Evolutionary conservation across 2,329 filamentous ascomycete genomes (phyloP).

Genomic region (Pyrenophora tritici-repentis): DNA sequence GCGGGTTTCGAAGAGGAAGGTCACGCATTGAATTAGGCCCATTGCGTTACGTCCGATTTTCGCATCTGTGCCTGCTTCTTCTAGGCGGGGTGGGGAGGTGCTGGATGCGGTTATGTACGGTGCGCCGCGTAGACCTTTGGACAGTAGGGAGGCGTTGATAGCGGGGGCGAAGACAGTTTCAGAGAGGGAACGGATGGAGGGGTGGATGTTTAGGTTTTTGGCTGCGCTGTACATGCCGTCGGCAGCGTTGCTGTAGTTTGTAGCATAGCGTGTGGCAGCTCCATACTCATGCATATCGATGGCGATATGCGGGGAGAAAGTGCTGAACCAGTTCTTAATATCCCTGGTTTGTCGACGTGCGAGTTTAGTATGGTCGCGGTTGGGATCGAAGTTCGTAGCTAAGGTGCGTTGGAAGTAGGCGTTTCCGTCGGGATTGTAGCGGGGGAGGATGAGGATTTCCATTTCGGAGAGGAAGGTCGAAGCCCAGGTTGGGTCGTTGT

Average conservation of each 20-base stretch:
- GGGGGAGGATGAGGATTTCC: conserved; percentile 43
- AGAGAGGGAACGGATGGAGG: conserved; percentile 39
- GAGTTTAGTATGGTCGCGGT: conserved; percentile 47
- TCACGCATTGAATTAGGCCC: conserved; percentile 43
- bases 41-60: conserved; percentile 47
- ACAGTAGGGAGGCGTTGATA: conserved; percentile 36
- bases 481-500: conserved; percentile 40
- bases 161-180: conserved; percentile 42
- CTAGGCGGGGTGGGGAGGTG: conserved; percentile 28
- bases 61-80: conserved; percentile 44
- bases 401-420: conserved; percentile 44
- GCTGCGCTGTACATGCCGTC: conserved; percentile 46
- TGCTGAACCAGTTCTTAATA: conserved; percentile 40
- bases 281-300: conserved; percentile 48
- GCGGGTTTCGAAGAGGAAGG: conserved; percentile 44
- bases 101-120: conserved; percentile 41
- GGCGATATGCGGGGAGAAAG: conserved; percentile 41
- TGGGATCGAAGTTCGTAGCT: conserved; percentile 46
- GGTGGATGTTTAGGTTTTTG: conserved; percentile 46
- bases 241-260: conserved; percentile 40
- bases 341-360: conserved; percentile 43
- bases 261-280: conserved; percentile 31
- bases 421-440: conserved; percentile 47
- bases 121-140: conserved; percentile 38
- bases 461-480: conserved; percentile 36